A percentile compares a stretch with the other conserved stretches of the same genome.
Evolutionary conservation across 768 basidiomycete species (phyloP).

Genomic region (Mycena rebaudengoi): DNA sequence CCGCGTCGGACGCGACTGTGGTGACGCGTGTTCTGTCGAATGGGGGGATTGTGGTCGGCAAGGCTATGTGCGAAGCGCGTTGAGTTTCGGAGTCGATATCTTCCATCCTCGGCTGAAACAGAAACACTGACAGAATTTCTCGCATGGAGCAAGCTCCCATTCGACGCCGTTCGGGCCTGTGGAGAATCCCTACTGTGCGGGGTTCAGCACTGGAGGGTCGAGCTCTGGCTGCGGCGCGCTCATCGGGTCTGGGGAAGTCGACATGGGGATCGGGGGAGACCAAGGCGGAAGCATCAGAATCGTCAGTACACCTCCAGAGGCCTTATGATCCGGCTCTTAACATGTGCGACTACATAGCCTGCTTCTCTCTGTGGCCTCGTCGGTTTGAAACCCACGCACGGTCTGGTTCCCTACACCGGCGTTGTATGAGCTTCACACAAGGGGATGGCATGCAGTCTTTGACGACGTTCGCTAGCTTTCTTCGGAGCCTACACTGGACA

Average conservation of each 20-base stretch:
- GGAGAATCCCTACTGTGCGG: slow-evolving; percentile 51
- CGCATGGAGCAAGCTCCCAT: slow-evolving; percentile 46
- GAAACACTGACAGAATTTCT: slow-evolving; percentile 34
- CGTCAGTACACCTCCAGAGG: background rate
- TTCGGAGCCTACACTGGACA: slow-evolving; percentile 15
- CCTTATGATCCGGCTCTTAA: background rate
- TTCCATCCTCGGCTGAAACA: too few species aligned
- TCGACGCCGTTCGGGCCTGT: slow-evolving; percentile 49
- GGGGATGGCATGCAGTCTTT: background rate
- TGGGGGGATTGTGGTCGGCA: slow-evolving; percentile 48
- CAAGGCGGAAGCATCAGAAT: slow-evolving; percentile 46
- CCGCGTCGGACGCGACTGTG: slow-evolving; percentile 51
- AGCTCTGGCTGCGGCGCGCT: slow-evolving; percentile 53
- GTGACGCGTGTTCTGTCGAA: slow-evolving; percentile 53
- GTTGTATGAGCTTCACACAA: slow-evolving; percentile 1
- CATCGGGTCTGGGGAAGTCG: slow-evolving; percentile 47
- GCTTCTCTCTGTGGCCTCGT: slow-evolving; percentile 18
- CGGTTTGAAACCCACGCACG: slow-evolving; percentile 24
- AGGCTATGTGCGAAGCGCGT: slow-evolving; percentile 47
- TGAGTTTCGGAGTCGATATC: too few species aligned
- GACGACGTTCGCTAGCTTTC: slow-evolving; percentile 8
- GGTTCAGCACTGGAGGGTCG: slow-evolving; percentile 53
- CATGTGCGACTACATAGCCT: slow-evolving; percentile 5
- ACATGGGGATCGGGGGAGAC: slow-evolving; percentile 57
- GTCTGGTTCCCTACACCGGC: slow-evolving; percentile 25